phyloP scores from a whole-genome alignment of 176 grass and related monocot genomes.

The Lolium multiflorum region DNA sequence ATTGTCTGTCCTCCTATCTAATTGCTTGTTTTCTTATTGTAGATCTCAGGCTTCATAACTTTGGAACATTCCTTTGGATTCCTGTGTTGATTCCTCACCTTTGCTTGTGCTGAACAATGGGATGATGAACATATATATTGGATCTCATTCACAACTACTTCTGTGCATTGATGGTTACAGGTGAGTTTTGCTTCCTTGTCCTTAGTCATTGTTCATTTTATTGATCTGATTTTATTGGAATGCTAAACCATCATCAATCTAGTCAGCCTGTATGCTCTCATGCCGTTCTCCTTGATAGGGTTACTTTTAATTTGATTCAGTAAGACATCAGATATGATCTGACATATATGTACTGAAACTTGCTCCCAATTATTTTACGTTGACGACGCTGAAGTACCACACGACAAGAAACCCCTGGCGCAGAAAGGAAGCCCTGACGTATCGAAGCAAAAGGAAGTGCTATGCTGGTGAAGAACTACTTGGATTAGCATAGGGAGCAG shows the following conservation, averaged over 20 bases:
- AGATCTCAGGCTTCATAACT: constrained; percentile 25
- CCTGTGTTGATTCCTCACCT: constrained; percentile 98
- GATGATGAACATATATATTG: constrained; percentile 76
- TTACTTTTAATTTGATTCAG: background rate
- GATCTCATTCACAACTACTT: constrained; percentile 84
- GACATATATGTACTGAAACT: constrained; percentile 24
- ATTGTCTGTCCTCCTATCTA: too few relatives aligned
- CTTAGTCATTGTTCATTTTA: constrained; percentile 24
- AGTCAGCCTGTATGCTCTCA: background rate
- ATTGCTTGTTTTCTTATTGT: too few relatives aligned
- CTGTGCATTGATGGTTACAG: constrained; percentile 75
- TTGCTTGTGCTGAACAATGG: constrained; percentile 75
- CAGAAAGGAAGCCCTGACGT: too few relatives aligned
- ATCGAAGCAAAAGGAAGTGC: too few relatives aligned
- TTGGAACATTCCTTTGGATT: constrained; percentile 76
- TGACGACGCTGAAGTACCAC: too few relatives aligned
- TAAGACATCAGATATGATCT: background rate
- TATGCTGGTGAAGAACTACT: too few relatives aligned
- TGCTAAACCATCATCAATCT: constrained; percentile 26
- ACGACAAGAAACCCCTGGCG: too few relatives aligned
- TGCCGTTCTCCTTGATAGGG: too few relatives aligned
- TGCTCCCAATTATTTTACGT: background rate
- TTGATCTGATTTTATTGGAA: background rate
- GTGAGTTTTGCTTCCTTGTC: constrained; percentile 44
- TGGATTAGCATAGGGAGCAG: too few relatives aligned